These are phyloP conservation scores for Curvularia sp. DNA, from an alignment of 2,329 filamentous ascomycete species.

Conservation along the genomic window DNA sequence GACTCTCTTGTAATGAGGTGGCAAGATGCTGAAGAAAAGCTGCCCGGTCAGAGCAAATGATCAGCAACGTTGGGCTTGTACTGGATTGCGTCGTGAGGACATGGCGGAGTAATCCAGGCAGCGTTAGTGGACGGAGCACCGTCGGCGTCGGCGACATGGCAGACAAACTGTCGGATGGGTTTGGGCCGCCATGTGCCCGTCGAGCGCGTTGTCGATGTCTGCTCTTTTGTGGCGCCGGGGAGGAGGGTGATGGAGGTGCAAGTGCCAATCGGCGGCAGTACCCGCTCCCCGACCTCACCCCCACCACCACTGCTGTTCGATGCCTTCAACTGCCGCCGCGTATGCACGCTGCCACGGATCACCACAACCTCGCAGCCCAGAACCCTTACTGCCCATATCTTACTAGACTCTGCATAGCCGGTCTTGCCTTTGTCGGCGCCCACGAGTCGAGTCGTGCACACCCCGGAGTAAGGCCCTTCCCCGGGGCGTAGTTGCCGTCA, in stretches of 20 bases:
- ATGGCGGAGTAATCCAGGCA: constrained; percentile 65
- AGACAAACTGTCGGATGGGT: constrained; percentile 2
- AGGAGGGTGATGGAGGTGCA: background rate
- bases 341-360: constrained; percentile 34
- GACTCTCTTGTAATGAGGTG: constrained; percentile 53
- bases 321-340: constrained; percentile 17
- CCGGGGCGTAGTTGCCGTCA: constrained; percentile 51
- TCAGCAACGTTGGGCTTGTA: constrained; percentile 68
- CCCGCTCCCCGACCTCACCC: constrained; percentile 17
- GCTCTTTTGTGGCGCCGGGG: constrained; percentile 7
- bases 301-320: constrained; percentile 17
- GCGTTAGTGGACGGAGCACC: constrained; percentile 49
- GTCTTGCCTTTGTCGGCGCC: constrained; percentile 22
- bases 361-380: constrained; percentile 29
- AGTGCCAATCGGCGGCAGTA: constrained; percentile 14
- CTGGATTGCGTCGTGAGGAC: constrained; percentile 60
- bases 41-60: constrained; percentile 72
- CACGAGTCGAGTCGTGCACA: constrained; percentile 17
- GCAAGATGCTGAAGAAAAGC: constrained; percentile 69
- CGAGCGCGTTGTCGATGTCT: constrained; percentile 13
- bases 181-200: constrained; percentile 18
- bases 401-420: constrained; percentile 38
- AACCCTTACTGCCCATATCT: constrained; percentile 23
- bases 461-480: constrained; percentile 26
- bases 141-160: constrained; percentile 38